phyloP scores from a whole-genome alignment of 257 asterid genomes.

The Craterostigma plantagineum region DNA sequence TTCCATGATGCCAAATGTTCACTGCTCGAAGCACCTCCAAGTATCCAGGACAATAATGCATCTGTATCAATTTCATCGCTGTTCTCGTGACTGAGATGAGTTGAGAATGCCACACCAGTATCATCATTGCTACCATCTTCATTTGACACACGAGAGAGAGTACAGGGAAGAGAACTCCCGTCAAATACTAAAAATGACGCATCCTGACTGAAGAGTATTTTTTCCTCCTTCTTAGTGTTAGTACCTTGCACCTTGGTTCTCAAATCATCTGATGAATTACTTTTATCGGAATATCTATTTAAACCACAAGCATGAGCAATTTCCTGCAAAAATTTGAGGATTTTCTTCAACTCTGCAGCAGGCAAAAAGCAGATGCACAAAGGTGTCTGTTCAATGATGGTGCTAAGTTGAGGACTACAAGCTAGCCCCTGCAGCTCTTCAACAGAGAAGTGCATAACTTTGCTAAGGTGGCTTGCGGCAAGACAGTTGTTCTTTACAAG shows the following conservation, averaged over 20 bases:
- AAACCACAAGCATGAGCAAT: slow-evolving; percentile 58
- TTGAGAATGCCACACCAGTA: too few species aligned
- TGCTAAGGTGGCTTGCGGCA: slow-evolving; percentile 71
- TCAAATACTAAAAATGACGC: slow-evolving; percentile 50
- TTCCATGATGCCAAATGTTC: slow-evolving; percentile 61
- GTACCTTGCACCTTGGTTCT: slow-evolving; percentile 18
- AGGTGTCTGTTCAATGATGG: slow-evolving; percentile 50
- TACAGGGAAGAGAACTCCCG: slow-evolving; percentile 35
- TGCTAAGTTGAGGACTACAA: slow-evolving; percentile 50
- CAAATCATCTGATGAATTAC: slow-evolving; percentile 23
- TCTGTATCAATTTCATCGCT: slow-evolving; percentile 47
- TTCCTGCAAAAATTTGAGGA: slow-evolving; percentile 72
- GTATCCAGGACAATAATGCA: slow-evolving; percentile 80
- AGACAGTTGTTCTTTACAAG: slow-evolving; percentile 59
- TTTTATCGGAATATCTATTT: slow-evolving; percentile 57
- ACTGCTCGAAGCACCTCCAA: slow-evolving; percentile 50
- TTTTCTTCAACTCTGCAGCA: slow-evolving; percentile 61
- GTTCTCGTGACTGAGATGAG: slow-evolving; percentile 18
- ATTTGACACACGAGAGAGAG: too few species aligned
- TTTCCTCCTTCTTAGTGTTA: slow-evolving; percentile 31
- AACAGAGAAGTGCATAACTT: slow-evolving; percentile 70
- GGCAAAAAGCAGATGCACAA: slow-evolving; percentile 70
- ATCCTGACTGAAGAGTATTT: slow-evolving; percentile 43
- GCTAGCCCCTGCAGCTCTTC: slow-evolving; percentile 73
- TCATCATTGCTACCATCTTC: too few species aligned